Evolutionary conservation across 1,284 basidiomycete species (phyloP), one percentile per base, ranked within the genome.

Genomic region (Boletus sp.): DNA sequence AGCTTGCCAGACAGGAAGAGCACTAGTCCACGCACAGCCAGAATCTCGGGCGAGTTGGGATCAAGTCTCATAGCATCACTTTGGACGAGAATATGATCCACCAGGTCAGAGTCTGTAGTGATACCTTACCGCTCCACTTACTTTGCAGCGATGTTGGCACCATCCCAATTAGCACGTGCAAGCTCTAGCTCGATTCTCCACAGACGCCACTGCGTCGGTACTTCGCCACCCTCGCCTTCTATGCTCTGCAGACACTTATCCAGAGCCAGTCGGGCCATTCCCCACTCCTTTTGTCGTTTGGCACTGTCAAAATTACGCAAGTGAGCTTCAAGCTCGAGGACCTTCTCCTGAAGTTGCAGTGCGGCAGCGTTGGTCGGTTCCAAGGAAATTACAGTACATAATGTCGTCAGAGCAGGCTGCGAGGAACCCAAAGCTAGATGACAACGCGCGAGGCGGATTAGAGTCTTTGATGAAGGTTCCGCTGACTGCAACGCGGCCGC

Each of bases 121-220:
- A 49, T 38, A 23, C 27, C 25, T 38, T n/a, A 26, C 49, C 48
- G 45, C 33, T 27, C 50, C 48, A 72, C 80, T 52, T 59, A 88
- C 88, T 83, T 88, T 14, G 84, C 88, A 41, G 84, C 77, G n/a
- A 66, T 72, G 52, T 76, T 77, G 10, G 88, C 88, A 17, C 73
- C 77, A 19, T 90, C 88, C 77, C 77, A 82, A 49, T 80, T 82
- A 30, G 77, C 78, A 51, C 81, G 75, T 16, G 78, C 80, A 42
- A 92, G 68, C 57, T 91, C 83, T 5, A 91, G 72, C 66, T 91
- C 85, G 29, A 91, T 74, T 52, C 79, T 73, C 85, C 86, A 90
- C n/a, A 80, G 64, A 42, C 84, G 74, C 90, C 89, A 92, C 54
- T 88, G 82, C 1, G 73, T 71, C 5, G 89, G 89, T 3, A 82